A percentile compares a stretch with the other conserved stretches of the same genome.
Conservation (phyloP, 2,329 filamentous ascomycete species). For the Daldinia sp. region DNA sequence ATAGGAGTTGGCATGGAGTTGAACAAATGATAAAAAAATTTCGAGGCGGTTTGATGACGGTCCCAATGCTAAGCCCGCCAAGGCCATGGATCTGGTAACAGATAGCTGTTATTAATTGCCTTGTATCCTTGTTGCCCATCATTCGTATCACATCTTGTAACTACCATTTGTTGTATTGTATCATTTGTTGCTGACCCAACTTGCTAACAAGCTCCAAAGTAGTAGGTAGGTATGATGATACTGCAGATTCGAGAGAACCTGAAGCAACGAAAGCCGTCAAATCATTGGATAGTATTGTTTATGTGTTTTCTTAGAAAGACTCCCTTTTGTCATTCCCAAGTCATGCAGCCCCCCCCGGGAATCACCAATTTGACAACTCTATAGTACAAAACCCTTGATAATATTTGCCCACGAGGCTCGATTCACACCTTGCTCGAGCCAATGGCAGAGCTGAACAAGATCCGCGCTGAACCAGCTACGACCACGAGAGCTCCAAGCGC, state of each 20-base stretch:
- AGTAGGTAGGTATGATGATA: conserved; percentile 8
- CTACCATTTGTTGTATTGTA: too few species aligned
- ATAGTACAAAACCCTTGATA: conserved; percentile 40
- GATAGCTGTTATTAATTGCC: conserved; percentile 32
- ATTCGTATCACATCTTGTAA: too few species aligned
- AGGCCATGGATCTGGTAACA: conserved; percentile 26
- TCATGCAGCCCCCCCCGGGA: conserved; percentile 34
- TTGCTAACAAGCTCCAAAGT: background rate
- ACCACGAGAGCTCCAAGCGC: conserved; percentile 27
- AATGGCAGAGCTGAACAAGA: conserved; percentile 27
- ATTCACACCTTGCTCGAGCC: conserved; percentile 28
- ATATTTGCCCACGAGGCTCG: conserved; percentile 40
- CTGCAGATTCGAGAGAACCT: conserved; percentile 14
- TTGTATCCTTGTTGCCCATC: conserved; percentile 18
- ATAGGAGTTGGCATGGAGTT: conserved; percentile 18
- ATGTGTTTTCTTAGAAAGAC: conserved; percentile 12
- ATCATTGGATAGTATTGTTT: conserved; percentile 17
- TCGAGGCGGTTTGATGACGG: conserved; percentile 25
- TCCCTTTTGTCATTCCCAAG: conserved; percentile 33
- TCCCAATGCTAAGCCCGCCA: conserved; percentile 31
- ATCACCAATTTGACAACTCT: conserved; percentile 38
- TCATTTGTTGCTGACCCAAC: background rate
- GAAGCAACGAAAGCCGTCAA: conserved; percentile 18
- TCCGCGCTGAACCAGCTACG: conserved; percentile 29
- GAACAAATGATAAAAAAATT: conserved; percentile 8